Evolutionary conservation across 2,329 filamentous ascomycete genomes (phyloP), one percentile per base, ranked within the genome.

Genomic region (Thelonectria discophora): DNA sequence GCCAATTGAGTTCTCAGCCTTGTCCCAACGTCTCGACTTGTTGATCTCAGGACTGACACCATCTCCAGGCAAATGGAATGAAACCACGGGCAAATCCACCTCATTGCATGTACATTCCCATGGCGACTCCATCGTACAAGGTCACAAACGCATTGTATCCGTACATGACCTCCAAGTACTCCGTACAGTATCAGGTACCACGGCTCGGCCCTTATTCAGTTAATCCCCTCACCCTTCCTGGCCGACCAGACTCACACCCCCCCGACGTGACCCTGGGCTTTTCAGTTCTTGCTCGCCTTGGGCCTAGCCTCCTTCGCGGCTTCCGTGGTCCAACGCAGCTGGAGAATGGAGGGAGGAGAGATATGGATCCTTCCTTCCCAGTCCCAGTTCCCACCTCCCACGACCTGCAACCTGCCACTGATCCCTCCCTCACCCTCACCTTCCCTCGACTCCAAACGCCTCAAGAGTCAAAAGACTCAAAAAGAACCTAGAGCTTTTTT

Each of bases 401-500:
- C 27, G 27, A 40, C 37, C 37, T 40, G 37, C 13, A 17, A 40
- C 9, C 34, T 37, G 34, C 34, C 27, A 30, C 24, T 34, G 45
- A 20, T 6, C 21, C 21, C 21, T 24, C 20, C 32, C 27, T 32
- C 42, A 54, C 27, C 42, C 32, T 37, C 13, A 56, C 42, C 59
- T 17, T 66, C 50, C 49, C 58, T 50, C 64, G 53, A 32, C n/a
- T 39, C 45, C 55, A 7, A 7, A 30, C 27, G 27, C 27, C 8
- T 30, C 27, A 30, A 30, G 27, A 30, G 27, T 30, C 27, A 30
- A 30, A 30, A 8, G 27, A 30, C 27, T 8, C 27, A 30, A 30
- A 30, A 30, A 46, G 20, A 7, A 20, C 7, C 47, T 63, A 53
- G 63, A 62, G 62, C 66, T 65, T 67, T 69, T 70, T 62, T 59